Percentiles rank a stretch among this genome's conserved stretches.
Evolutionary conservation across 2,329 filamentous ascomycete species (phyloP).

Genomic region (Arthrobotrys entomopaga): DNA sequence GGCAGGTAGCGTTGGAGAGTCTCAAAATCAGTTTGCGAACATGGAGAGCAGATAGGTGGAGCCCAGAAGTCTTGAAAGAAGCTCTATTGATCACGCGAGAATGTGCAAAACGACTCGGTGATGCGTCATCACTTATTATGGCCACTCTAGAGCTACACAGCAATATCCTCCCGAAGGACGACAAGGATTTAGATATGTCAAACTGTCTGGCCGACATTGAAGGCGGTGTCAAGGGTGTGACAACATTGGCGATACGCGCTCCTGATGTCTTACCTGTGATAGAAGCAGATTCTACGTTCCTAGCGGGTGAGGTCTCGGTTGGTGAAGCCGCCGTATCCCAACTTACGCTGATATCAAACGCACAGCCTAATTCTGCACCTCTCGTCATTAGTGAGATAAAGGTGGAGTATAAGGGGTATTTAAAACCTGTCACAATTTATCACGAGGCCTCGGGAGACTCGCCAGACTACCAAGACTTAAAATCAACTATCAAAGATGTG

Average conservation of each 20-base stretch:
- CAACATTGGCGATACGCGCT: conserved; percentile 67
- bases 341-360: conserved; percentile 69
- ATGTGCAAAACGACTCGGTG: conserved; percentile 67
- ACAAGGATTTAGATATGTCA: conserved; percentile 64
- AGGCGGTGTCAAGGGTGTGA: conserved; percentile 63
- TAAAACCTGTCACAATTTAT: conserved; percentile 68
- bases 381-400: conserved; percentile 67
- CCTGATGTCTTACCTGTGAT: conserved; percentile 68
- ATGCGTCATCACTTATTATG: conserved; percentile 69
- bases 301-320: conserved; percentile 70
- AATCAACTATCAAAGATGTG: conserved; percentile 38
- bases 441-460: conserved; percentile 57
- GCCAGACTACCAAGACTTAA: conserved; percentile 48
- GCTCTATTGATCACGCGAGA: conserved; percentile 71
- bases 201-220: conserved; percentile 68
- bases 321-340: conserved; percentile 71
- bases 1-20: conserved; percentile 37
- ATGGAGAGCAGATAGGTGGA: conserved; percentile 69
- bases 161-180: conserved; percentile 64
- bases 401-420: conserved; percentile 69
- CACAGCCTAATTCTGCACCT: conserved; percentile 67
- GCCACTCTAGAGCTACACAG: conserved; percentile 75
- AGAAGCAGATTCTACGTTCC: conserved; percentile 69
- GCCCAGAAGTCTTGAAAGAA: conserved; percentile 68
- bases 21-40: conserved; percentile 36